Base-by-base conservation (phyloP, 2,329 filamentous ascomycete genomes). In the Colletotrichum sublineola region DNA sequence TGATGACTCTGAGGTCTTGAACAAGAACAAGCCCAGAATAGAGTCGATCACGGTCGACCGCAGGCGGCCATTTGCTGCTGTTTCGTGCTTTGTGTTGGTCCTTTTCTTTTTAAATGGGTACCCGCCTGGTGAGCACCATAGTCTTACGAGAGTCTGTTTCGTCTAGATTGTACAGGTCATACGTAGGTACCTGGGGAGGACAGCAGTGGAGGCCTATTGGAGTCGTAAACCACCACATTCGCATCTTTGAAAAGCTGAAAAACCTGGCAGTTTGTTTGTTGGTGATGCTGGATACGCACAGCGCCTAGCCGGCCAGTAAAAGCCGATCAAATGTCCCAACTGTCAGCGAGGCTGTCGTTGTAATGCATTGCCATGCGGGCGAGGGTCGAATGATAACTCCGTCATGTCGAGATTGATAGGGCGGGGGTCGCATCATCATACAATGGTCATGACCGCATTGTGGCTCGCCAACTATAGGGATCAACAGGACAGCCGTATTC, bases 361-460 rank as follows among this genome's bases (percentile, higher is more conserved):
- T 44, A 63, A 40, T 42, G 24, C 46, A 61, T 67, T 64, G 61
- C 53, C 36, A 33, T 62, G 67, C 33, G 61, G 60, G 60, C 55
- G 61, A 65, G 63, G 38, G 70, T 73, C 70, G 70, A 70, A 73
- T 70, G 70, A 73, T 70, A 38, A 63, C 50, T 56, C 48, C 66
- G 61, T 73, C 70, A 73, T 57, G 60, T 70, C 52, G 61, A 73
- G 61, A 70, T 73, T 73, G 70, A 56, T 55, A 64, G 40, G 66
- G 70, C 60, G 66, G 70, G 66, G 66, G 66, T 69, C 66, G 48
- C 70, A 73, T 73, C 70, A 70, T 70, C 56, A 58, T 29, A 42
- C 18, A 46, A 29, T 38, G 38, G 38, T 11, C 58, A 61, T 73
- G 66, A 61, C 55, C 70, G 64, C 69, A 70, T 73, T 53, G 42